Base-by-base conservation (phyloP, 495 filamentous ascomycete genomes). In the Margaritispora aquatica region DNA sequence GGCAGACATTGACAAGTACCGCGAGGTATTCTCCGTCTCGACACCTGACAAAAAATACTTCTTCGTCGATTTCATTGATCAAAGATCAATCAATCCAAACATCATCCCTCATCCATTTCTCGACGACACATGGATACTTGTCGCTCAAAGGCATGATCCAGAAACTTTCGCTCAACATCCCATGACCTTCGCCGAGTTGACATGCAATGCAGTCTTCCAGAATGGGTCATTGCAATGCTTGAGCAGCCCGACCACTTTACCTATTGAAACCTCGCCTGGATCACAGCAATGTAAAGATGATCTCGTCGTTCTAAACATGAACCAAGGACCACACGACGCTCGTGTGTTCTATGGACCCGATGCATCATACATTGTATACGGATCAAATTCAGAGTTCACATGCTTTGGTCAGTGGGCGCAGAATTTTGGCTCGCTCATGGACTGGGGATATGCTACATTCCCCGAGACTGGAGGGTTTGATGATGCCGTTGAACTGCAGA, bases 401-500 rank as follows among this genome's bases (percentile, higher is more conserved):
- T 83, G 80, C 63, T 80, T 81, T 54, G 77, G 79, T 17, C 69
- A 71, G 61, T 83, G 72, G 70, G 70, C 79, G 38, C 71, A 75
- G 20, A 78, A 83, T 54, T 79, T 81, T 57, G 68, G 74, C 4
- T 59, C 62, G 23, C 63, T 83, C 22, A 66, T 77, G 31, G 71
- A 75, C 52, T 80, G 75, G 78, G 64, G 55, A 36, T 34, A 51
- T 21, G 63, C 64, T 20, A 8, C 24, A 4, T 29, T 54, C 11
- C 55, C 61, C 15, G 41, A 56, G 0, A 29, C 63, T 0, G 60
- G 66, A 19, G 60, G 55, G 31, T 82, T 80, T 59, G 62, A 62
- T 0, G 44, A 52, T 13, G 71, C 66, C 1, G 77, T 71, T 0
- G 79, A 81, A 61, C 62, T 84, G 7, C 72, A 73, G 31, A 71